A percentile compares a stretch with the other conserved stretches of the same genome.
phyloP scores from a whole-genome alignment of 352 stramenopile genomes.

The Phytophthora pistaciae region DNA sequence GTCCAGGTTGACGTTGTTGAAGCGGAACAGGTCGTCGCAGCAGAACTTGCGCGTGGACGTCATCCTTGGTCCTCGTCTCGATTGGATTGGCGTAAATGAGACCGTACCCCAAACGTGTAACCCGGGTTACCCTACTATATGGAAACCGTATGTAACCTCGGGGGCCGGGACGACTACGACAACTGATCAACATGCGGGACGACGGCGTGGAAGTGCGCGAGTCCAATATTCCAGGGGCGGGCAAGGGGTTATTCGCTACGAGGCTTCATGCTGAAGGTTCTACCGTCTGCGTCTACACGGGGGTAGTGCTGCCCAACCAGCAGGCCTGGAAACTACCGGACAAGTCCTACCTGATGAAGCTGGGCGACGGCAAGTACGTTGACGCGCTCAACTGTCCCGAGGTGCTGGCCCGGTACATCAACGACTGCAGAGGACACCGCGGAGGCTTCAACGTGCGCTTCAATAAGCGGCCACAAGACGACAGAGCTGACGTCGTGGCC shows the following conservation, averaged over 20 bases:
- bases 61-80: slow-evolving; percentile 65
- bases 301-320: slow-evolving; percentile 42
- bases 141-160: neutral
- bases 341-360: slow-evolving; percentile 86
- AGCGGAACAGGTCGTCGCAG: slow-evolving; percentile 97
- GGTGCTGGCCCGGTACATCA: slow-evolving; percentile 81
- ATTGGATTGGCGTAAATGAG: neutral
- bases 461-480: slow-evolving; percentile 60
- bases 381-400: slow-evolving; percentile 60
- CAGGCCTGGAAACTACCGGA: slow-evolving; percentile 65
- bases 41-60: slow-evolving; percentile 96
- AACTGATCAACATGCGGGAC: slow-evolving; percentile 7
- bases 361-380: slow-evolving; percentile 82
- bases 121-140: neutral
- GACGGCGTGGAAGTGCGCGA: slow-evolving; percentile 50
- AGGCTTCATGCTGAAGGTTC: slow-evolving; percentile 28
- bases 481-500: slow-evolving; percentile 67
- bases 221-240: slow-evolving; percentile 63
- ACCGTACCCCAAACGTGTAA: neutral
- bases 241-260: slow-evolving; percentile 63
- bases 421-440: slow-evolving; percentile 69
- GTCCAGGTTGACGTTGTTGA: slow-evolving; percentile 99
- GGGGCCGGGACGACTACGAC: too few species aligned
- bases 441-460: slow-evolving; percentile 83
- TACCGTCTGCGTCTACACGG: slow-evolving; percentile 58